phyloP scores from a whole-genome alignment of 306 rosid species.

The Albizia julibrissin region DNA sequence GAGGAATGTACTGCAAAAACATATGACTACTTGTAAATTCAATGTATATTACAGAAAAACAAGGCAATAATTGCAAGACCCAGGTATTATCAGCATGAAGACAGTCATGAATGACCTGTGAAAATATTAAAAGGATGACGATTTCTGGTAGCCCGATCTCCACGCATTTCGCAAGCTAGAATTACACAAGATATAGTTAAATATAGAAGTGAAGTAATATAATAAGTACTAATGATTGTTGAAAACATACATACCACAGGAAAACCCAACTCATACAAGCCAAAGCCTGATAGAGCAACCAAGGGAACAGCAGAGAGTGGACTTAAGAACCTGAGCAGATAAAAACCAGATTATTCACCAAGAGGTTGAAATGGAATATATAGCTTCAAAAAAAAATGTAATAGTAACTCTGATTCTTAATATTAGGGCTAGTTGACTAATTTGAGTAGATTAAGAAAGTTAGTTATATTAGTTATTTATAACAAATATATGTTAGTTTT shows the following conservation, averaged over 20 bases:
- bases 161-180: constrained; percentile 80
- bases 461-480: no score
- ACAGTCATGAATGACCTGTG: constrained; percentile 63
- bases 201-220: background rate
- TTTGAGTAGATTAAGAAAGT: no score
- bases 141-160: constrained; percentile 96
- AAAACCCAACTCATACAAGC: constrained; percentile 80
- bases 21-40: background rate
- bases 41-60: background rate
- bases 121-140: constrained; percentile 64
- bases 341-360: constrained; percentile 28
- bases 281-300: constrained; percentile 90
- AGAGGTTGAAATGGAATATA: background rate
- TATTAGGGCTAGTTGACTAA: no score
- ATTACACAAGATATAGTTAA: constrained; percentile 21
- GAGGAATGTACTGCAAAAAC: constrained; percentile 79
- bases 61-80: background rate
- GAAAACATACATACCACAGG: constrained; percentile 69
- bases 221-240: constrained; percentile 4
- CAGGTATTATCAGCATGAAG: constrained; percentile 7
- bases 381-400: background rate
- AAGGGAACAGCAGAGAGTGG: constrained; percentile 90
- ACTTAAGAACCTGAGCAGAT: constrained; percentile 71
- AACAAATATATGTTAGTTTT: no score
- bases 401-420: no score